Conservation (phyloP, 495 filamentous ascomycete genomes). For the Penicillium taxi region DNA sequence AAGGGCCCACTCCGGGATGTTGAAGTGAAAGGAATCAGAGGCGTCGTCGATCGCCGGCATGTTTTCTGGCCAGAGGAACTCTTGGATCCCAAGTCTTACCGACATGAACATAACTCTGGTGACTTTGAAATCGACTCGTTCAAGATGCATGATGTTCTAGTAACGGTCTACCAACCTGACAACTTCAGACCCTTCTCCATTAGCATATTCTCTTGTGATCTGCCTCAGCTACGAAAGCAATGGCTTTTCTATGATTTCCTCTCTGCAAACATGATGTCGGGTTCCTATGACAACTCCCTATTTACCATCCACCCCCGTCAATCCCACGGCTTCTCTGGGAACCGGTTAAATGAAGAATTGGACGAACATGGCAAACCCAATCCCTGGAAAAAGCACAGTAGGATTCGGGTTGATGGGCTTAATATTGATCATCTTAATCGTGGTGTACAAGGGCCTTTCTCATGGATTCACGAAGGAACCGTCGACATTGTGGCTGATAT, state of each 20-base stretch:
- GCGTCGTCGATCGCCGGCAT: conserved; percentile 84
- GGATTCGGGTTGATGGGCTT: conserved; percentile 83
- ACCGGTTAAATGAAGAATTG: conserved; percentile 42
- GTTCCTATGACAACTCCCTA: conserved; percentile 87
- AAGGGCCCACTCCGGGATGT: conserved; percentile 88
- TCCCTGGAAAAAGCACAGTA: conserved; percentile 87
- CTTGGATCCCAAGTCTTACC: conserved; percentile 77
- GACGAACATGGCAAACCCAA: conserved; percentile 43
- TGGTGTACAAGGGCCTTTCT: conserved; percentile 88
- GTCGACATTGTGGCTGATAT: conserved; percentile 96
- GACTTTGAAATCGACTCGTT: conserved; percentile 96
- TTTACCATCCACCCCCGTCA: conserved; percentile 97
- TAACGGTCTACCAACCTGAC: conserved; percentile 85
- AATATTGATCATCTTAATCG: conserved; percentile 95
- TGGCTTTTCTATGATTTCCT: conserved; percentile 98
- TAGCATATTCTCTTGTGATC: conserved; percentile 90
- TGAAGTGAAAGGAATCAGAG: conserved; percentile 89
- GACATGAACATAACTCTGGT: conserved; percentile 79
- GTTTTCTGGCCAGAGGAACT: conserved; percentile 63
- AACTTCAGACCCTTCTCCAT: conserved; percentile 89
- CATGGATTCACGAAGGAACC: conserved; percentile 93
- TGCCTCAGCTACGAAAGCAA: conserved; percentile 86
- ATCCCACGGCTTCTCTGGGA: conserved; percentile 60
- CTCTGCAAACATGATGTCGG: conserved; percentile 90
- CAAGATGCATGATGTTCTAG: conserved; percentile 86